Percentiles rank a stretch among this genome's conserved stretches.
These are phyloP conservation scores for Ceraceosorus guamensis DNA, from an alignment of 1,284 basidiomycete genomes.

Conservation along the genomic window DNA sequence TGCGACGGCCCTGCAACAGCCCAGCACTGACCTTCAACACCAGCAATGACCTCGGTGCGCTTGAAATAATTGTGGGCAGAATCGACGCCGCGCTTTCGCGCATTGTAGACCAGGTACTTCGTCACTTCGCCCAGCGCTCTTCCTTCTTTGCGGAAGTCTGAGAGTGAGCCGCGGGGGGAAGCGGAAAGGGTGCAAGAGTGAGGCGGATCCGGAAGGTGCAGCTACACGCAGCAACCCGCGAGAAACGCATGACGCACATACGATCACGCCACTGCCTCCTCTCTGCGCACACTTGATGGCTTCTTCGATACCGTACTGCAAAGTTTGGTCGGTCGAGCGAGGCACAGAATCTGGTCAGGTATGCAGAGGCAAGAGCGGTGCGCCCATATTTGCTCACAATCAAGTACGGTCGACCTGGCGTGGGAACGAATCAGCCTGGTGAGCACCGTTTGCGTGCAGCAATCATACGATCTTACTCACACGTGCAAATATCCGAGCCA, in stretches of 20 bases:
- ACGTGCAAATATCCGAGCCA: constrained; percentile 84
- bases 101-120: constrained; percentile 67
- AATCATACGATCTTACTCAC: constrained; percentile 77
- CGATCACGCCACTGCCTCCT: no score
- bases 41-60: constrained; percentile 83
- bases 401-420: no score
- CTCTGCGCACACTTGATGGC: constrained; percentile 77
- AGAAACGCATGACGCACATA: background rate
- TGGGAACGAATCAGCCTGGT: no score
- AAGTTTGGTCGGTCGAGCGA: no score
- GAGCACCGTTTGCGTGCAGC: no score
- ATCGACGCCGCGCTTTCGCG: constrained; percentile 88
- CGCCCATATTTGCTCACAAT: no score
- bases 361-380: no score
- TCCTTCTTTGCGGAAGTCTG: constrained; percentile 77
- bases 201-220: no score
- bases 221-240: background rate
- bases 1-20: background rate
- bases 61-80: constrained; percentile 89
- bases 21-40: constrained; percentile 66
- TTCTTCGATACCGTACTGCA: constrained; percentile 87
- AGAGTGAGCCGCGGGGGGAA: no score
- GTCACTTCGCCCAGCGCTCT: constrained; percentile 77
- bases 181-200: no score
- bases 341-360: no score